Percentiles rank a stretch among this genome's conserved stretches.
phyloP scores from a whole-genome alignment of 306 rosid species.

The Sicyos edulis region DNA sequence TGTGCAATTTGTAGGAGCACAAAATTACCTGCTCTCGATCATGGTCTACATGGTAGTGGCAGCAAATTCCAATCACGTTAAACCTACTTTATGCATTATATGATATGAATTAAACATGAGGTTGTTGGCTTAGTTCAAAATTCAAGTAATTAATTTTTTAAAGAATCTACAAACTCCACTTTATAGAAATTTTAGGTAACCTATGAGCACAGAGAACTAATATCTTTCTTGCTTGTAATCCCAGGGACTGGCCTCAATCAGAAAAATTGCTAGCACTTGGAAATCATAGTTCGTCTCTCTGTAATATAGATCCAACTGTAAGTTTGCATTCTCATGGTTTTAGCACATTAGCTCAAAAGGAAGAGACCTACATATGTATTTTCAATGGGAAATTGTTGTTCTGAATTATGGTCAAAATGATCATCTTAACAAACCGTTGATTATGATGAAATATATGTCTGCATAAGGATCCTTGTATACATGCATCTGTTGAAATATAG shows the following conservation, averaged over 20 bases:
- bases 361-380: neutral
- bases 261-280: constrained; percentile 67
- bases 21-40: constrained; percentile 1
- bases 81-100: neutral
- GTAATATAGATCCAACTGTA: constrained; percentile 68
- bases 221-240: constrained; percentile 20
- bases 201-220: constrained; percentile 21
- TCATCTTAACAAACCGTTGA: neutral
- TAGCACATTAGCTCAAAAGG: neutral
- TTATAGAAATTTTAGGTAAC: neutral
- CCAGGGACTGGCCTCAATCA: constrained; percentile 70
- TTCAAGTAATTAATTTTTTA: neutral
- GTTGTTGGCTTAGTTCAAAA: neutral
- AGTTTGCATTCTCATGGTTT: constrained; percentile 27
- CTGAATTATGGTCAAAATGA: neutral
- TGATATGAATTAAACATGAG: neutral
- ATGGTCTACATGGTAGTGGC: neutral
- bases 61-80: neutral
- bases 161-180: neutral
- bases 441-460: neutral
- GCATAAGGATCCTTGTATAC: neutral
- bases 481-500: neutral
- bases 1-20: constrained; percentile 2
- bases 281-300: constrained; percentile 57
- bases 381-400: neutral